A percentile compares a stretch with the other conserved stretches of the same genome.
Conservation (phyloP, 2,329 filamentous ascomycete genomes). For the Beauveria varroae region DNA sequence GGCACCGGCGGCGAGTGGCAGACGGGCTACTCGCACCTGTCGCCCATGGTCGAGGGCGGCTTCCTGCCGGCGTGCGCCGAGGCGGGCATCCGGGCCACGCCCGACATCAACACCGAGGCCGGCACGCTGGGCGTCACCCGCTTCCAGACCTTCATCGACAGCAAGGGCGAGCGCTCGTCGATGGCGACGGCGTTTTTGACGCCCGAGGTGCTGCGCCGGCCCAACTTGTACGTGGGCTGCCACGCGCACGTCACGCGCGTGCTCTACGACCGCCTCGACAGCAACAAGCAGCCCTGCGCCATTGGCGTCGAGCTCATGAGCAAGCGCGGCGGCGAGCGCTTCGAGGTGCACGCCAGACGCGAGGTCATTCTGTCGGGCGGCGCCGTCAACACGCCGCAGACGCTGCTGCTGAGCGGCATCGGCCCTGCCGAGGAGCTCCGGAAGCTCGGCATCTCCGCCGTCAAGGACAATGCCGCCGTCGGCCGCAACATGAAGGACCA, state of each 20-base stretch:
- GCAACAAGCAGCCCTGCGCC: constrained; percentile 7
- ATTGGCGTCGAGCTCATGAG: constrained; percentile 15
- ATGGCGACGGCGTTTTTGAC: constrained; percentile 16
- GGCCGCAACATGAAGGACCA: constrained; percentile 41
- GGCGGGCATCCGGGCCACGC: constrained; percentile 10
- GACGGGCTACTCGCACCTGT: constrained; percentile 15
- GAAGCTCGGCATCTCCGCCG: constrained; percentile 38
- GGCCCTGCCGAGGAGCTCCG: constrained; percentile 31
- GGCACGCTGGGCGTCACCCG: constrained; percentile 14
- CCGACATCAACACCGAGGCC: constrained; percentile 14
- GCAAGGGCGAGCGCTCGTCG: constrained; percentile 15
- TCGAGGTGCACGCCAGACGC: constrained; percentile 25
- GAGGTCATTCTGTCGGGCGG: constrained; percentile 41
- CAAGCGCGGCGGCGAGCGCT: constrained; percentile 9
- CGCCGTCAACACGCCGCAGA: constrained; percentile 35
- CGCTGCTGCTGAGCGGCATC: constrained; percentile 37
- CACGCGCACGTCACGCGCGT: constrained; percentile 14
- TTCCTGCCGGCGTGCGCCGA: constrained; percentile 15
- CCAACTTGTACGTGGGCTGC: constrained; percentile 15
- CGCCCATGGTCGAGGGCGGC: constrained; percentile 13
- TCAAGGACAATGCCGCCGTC: constrained; percentile 52
- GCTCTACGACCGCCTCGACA: constrained; percentile 13
- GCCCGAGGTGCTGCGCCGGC: constrained; percentile 12
- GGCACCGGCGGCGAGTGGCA: constrained; percentile 14
- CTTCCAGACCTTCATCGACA: constrained; percentile 16